Base-by-base conservation (phyloP, 805 yeast species). In the Pichia phayaonensis region DNA sequence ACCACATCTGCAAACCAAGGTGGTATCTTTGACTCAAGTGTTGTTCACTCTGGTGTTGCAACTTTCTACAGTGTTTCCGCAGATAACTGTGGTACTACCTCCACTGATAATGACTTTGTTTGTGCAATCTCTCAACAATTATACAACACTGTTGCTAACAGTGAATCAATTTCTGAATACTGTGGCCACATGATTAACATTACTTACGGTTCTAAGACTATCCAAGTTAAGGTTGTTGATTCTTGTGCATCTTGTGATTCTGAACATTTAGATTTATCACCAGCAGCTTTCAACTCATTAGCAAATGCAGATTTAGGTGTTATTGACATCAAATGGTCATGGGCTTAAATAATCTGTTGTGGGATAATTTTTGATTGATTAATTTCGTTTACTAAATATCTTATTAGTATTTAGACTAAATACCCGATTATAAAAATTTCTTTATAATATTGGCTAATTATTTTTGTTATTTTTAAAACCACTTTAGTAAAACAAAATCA, bases 161-260 rank as follows among this genome's bases (percentile, higher is more conserved):
- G 55, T 44, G 60, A 61, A 29, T 61, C 59, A 29, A 53, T 67
- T 41, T 66, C 71, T 12, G 61, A 72, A 27, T 70, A 73, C 58
- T 79, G 84, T 61, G 83, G 83, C 29, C 72, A 69, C 57, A 64
- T 67, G 52, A 75, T 79, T 56, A 70, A 64, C 49, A 80, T 77
- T 7, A 59, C 48, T 52, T 76, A 73, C 59, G 61, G 65, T 46
- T 79, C 77, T 26, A 76, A 75, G 43, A 68, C 78, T 18, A 79
- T 77, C 44, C 69, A 64, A 26, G 83, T 78, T 40, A 73, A 71
- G 29, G 81, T 78, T 44, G 80, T 74, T 22, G 83, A 79, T 61
- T 65, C 78, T 20, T 79, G 83, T 61, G 75, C 60, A 42, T 79
- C 75, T 1, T 79, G 83, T 56, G 55, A 63, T 39, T 66, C 67